Evolutionary conservation across 176 grass and related monocot species (phyloP), one percentile per base, ranked within the genome.

Genomic region (Oryza nivara): DNA sequence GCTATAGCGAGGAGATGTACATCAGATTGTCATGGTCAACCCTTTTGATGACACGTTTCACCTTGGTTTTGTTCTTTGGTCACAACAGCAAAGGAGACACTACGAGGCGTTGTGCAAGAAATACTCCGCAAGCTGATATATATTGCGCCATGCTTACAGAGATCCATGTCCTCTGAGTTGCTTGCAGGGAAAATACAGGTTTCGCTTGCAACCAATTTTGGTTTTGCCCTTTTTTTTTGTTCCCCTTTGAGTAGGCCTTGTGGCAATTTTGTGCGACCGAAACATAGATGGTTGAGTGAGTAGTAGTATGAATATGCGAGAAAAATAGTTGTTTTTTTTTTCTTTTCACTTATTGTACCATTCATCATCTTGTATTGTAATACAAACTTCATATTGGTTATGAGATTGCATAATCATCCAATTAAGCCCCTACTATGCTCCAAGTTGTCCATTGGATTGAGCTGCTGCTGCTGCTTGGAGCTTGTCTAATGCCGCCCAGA

Each of bases 41-140:
- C 52, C 52, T 56, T 17, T 56, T 56, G 52, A 56, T 20, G 17
- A 68, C 19, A 0, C 0, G 16, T 70, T 87, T 74, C 19, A 76
- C 63, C 61, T 34, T 76, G 17, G 61, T 65, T 65, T 32, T 10
- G 52, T 35, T 70, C 0, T 43, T 80, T 34, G 41, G 32, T 83
- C 63, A 65, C 88, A 92, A 65, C 90, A 92, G 93, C 85, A 84
- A 92, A 92, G 86, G 38, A 87, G 75, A 47, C 70, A 92, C 74
- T 92, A 88, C 0, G 93, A 90, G 79, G 72, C 46, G 0, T 35
- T 95, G 20, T 92, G 88, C 1, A 90, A 72, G 64, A 77, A 63
- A 82, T 90, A 88, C 72, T 74, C 86, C 3, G 76, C 90, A 16
- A 72, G 51, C 44, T 90, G 82, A 88, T 72, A 11, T 1, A 88